A percentile compares a stretch with the other conserved stretches of the same genome.
phyloP scores from a whole-genome alignment of 805 yeast species.

The Debaryomyces hansenii region DNA sequence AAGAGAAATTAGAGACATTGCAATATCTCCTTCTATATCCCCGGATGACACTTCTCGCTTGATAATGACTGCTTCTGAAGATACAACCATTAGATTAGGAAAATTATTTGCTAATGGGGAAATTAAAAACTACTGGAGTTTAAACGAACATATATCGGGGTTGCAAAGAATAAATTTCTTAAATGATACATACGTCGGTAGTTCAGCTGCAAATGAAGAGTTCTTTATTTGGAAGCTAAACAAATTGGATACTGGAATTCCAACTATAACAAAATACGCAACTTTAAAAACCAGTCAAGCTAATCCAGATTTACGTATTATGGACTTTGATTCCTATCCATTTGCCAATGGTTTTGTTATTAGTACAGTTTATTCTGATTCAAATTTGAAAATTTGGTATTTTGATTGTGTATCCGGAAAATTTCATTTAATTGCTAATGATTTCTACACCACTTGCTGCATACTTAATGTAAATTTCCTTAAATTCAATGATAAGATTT shows the following conservation, averaged over 20 bases:
- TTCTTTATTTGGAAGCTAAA: constrained; percentile 73
- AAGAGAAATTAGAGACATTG: constrained; percentile 79
- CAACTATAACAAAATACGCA: constrained; percentile 50
- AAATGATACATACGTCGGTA: constrained; percentile 42
- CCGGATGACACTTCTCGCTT: constrained; percentile 35
- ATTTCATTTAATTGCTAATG: constrained; percentile 48
- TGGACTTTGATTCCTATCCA: constrained; percentile 69
- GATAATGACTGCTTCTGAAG: constrained; percentile 84
- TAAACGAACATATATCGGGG: constrained; percentile 86
- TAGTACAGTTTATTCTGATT: constrained; percentile 82
- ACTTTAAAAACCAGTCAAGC: constrained; percentile 53
- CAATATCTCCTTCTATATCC: constrained; percentile 41
- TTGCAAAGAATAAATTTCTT: constrained; percentile 72
- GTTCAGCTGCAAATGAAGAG: constrained; percentile 86
- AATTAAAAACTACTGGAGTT: constrained; percentile 53
- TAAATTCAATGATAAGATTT: constrained; percentile 20
- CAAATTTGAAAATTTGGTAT: constrained; percentile 66
- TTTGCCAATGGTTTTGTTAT: constrained; percentile 49
- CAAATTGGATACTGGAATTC: constrained; percentile 27
- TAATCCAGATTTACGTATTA: constrained; percentile 83
- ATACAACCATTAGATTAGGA: constrained; percentile 71
- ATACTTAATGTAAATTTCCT: constrained; percentile 61
- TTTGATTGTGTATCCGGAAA: constrained; percentile 36
- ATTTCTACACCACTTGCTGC: constrained; percentile 73
- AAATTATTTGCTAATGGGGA: constrained; percentile 39